phyloP scores from a whole-genome alignment of 176 grass and related monocot genomes.

The Carex myosuroides region DNA sequence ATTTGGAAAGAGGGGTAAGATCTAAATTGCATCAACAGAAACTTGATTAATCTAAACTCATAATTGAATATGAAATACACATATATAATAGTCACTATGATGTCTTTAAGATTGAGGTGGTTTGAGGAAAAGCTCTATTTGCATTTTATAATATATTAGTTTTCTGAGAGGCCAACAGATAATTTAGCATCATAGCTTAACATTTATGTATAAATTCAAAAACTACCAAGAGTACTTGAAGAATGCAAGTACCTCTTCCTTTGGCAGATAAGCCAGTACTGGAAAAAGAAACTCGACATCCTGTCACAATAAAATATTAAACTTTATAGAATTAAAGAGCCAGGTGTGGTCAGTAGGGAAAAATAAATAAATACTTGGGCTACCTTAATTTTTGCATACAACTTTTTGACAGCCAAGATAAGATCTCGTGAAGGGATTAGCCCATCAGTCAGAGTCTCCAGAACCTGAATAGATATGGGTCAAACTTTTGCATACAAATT shows the following conservation, averaged over 20 bases:
- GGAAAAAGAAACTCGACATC: slow-evolving; percentile 81
- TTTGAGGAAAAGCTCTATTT: not conserved
- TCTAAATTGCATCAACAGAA: slow-evolving; percentile 50
- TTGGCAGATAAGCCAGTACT: slow-evolving; percentile 63
- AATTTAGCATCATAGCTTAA: not conserved
- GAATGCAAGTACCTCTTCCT: slow-evolving; percentile 64
- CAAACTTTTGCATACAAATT: slow-evolving; percentile 20
- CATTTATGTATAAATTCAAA: not conserved
- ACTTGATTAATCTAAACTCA: slow-evolving; percentile 27
- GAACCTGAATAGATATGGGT: slow-evolving; percentile 42
- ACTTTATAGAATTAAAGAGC: not conserved
- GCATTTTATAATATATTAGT: not conserved
- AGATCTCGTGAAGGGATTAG: slow-evolving; percentile 66
- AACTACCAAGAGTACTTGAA: not conserved
- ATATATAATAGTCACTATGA: slow-evolving; percentile 9
- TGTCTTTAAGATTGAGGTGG: not conserved
- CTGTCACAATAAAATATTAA: slow-evolving; percentile 39
- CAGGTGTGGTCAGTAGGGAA: not conserved
- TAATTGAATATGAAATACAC: slow-evolving; percentile 17
- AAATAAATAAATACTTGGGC: not conserved
- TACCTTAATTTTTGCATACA: slow-evolving; percentile 85
- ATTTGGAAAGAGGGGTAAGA: slow-evolving; percentile 62
- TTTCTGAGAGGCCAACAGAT: not conserved
- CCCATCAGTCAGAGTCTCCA: slow-evolving; percentile 75
- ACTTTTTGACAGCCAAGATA: slow-evolving; percentile 69